Evolutionary conservation across 2,329 filamentous ascomycete genomes (phyloP), one percentile per base, ranked within the genome.

Genomic region (Mycosphaerelloides madeirae): DNA sequence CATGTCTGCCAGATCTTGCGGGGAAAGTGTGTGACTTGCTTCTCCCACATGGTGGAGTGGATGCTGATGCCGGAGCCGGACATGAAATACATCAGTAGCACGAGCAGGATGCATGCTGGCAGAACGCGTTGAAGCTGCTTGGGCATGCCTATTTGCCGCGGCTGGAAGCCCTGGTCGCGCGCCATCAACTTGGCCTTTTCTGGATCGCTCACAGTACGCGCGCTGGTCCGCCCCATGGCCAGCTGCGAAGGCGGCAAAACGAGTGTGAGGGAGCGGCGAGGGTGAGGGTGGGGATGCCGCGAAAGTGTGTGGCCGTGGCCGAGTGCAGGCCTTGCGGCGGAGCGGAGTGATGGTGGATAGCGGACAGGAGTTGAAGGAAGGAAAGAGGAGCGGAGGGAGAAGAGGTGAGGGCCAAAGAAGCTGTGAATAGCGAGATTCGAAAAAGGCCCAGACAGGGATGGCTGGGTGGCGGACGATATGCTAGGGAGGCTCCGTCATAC

Each of bases 1-100:
- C 84, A 87, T 0, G 80, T 83, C 64, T 87, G 84, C 84, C 83
- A 87, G 53, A 87, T 84, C 65, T 87, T 87, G 43, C 74, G 73
- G 5, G 75, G 84, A 55, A 81, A 87, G 55, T 42, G 60, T 40
- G 46, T 43, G 50, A 49, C 33, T 48, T 53, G 44, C 22, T 41
- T 20, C 36, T 64, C 59, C 38, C 46, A 49, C 35, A 50, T 35
- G 18, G 34, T 34, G 18, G 55, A 43, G 20, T 42, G 34, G 33
- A 46, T 29, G 31, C 46, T 47, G 14, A 47, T 41, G 19, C 46
- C 43, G 39, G 60, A 38, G 57, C 62, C 20, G 43, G 62, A 48
- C 38, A 77, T 55, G 48, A 78, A 62, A 31, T 77, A 52, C 31
- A 78, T 48, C 14, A 76, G 44, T 34, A 70, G 57, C 6, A 77